Base-by-base conservation (phyloP, 306 rosid species). In the Albizia julibrissin region DNA sequence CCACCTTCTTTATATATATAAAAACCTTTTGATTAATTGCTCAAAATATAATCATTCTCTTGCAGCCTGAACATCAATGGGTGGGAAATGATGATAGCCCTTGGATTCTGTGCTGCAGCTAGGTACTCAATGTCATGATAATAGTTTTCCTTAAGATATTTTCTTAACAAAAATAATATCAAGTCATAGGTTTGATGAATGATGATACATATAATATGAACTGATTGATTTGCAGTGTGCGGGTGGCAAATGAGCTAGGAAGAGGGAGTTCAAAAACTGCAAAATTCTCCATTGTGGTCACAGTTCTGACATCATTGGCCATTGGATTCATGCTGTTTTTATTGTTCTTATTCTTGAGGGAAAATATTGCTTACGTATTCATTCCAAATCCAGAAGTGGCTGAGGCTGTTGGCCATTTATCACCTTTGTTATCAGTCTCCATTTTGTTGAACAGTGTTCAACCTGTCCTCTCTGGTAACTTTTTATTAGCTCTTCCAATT, bases 191-290 rank as follows among this genome's bases (percentile, higher is more conserved):
- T 50, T 50, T 50, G n/a, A 50, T 50, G 58, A 50, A 16, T 50
- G n/a, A 50, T 50, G 58, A 50, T 21, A 50, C 22, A 1, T 21
- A 47, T 13, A 16, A 50, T 50, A 5, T 46, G 7, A 13, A 62
- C 18, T 62, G 39, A 12, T 6, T 22, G 70, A 8, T 4, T 29
- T 83, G 76, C 58, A 86, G 89, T 69, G 91, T 89, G 1, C 78
- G 88, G 1, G 91, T 89, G 33, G 27, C 89, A 6, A 89, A 86
- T 62, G 89, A 89, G 75, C 85, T 89, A 3, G 91, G 91, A 47
- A 77, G 85, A 74, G 89, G 91, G 74, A 84, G 82, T 74, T 34
- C 89, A 75, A 84, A 13, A 61, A 87, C 62, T 12, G 89, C 89
- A n/a, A 89, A 86, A 79, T 86, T 84, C 61, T 42, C 89, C 10